Percentiles rank a stretch among this genome's conserved stretches.
Conservation (phyloP, 495 filamentous ascomycete species). For the Collariella sp. region DNA sequence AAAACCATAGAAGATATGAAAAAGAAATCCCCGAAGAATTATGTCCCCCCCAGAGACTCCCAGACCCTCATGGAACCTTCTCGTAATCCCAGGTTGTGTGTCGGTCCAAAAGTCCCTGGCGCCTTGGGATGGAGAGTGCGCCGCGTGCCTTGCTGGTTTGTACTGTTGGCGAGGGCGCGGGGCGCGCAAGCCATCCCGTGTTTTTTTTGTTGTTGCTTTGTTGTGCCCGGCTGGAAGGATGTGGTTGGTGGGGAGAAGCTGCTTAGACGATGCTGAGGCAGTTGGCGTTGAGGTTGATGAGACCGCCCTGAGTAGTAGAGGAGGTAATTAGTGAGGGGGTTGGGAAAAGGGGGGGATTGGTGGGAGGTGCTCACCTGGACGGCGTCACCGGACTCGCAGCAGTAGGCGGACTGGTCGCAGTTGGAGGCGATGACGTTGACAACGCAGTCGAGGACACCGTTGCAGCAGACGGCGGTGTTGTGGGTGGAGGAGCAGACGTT, state of each 20-base stretch:
- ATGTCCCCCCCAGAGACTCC: not conserved
- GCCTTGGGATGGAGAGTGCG: not conserved
- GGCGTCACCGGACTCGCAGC: constrained; percentile 2
- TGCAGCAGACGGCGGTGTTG: constrained; percentile 4
- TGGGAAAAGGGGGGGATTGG: not conserved
- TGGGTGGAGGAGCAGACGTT: not conserved
- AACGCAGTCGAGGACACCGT: not conserved
- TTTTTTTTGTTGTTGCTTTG: not conserved
- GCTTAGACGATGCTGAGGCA: constrained; percentile 4
- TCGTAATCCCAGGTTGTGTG: no score
- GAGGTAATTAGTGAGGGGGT: not conserved
- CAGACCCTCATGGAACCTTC: not conserved
- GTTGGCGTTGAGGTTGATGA: constrained; percentile 5
- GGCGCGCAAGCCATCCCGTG: not conserved
- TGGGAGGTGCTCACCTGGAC: not conserved
- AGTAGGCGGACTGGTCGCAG: not conserved
- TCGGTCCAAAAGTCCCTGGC: not conserved
- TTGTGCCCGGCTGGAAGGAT: not conserved
- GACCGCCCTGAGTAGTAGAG: not conserved
- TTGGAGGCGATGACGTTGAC: not conserved
- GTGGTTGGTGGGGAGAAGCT: not conserved
- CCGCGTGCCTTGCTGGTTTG: not conserved
- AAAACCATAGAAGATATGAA: not conserved
- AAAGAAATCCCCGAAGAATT: not conserved
- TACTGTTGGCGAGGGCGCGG: not conserved